phyloP scores from a whole-genome alignment of 23 red algal species.

The Cyanidiococcus yangmingshanensis region DNA sequence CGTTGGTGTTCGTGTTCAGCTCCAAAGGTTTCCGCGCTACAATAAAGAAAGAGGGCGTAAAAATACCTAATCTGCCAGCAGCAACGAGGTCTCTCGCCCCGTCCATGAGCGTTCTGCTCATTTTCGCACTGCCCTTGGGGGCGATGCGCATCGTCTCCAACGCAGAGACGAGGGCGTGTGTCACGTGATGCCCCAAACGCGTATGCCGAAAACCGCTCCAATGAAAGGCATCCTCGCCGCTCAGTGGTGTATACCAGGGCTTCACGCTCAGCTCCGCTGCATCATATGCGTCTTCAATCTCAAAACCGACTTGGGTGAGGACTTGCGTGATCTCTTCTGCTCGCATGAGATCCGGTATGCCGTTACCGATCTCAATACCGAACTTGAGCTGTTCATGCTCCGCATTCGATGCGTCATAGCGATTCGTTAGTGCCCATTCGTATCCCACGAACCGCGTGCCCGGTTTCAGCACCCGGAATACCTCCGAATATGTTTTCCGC shows the following conservation, averaged over 20 bases:
- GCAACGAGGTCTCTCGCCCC: constrained; percentile 27
- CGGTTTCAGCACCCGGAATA: constrained; percentile 35
- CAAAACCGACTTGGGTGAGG: constrained; percentile 27
- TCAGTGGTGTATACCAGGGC: constrained; percentile 35
- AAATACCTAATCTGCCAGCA: constrained; percentile 35
- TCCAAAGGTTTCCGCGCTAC: constrained; percentile 31
- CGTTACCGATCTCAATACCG: constrained; percentile 35
- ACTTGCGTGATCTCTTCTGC: constrained; percentile 17
- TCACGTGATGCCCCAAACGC: constrained; percentile 27
- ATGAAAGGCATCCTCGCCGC: constrained; percentile 5
- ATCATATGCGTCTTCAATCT: constrained; percentile 33
- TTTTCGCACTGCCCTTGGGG: constrained; percentile 24
- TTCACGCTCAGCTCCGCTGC: constrained; percentile 7
- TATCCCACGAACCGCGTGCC: constrained; percentile 33
- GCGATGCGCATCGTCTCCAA: constrained; percentile 32
- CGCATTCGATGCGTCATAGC: constrained; percentile 21
- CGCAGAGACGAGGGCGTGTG: constrained; percentile 14
- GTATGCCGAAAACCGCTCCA: constrained; percentile 29
- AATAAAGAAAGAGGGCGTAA: constrained; percentile 36
- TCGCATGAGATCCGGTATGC: constrained; percentile 30
- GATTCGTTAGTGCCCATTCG: constrained; percentile 29
- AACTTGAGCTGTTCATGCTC: constrained; percentile 25
- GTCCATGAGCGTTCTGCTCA: constrained; percentile 24
- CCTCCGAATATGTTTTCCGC: constrained; percentile 25
- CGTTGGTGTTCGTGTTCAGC: not conserved